Conservation (phyloP, 2,329 filamentous ascomycete species). For the Beauveria sp. region DNA sequence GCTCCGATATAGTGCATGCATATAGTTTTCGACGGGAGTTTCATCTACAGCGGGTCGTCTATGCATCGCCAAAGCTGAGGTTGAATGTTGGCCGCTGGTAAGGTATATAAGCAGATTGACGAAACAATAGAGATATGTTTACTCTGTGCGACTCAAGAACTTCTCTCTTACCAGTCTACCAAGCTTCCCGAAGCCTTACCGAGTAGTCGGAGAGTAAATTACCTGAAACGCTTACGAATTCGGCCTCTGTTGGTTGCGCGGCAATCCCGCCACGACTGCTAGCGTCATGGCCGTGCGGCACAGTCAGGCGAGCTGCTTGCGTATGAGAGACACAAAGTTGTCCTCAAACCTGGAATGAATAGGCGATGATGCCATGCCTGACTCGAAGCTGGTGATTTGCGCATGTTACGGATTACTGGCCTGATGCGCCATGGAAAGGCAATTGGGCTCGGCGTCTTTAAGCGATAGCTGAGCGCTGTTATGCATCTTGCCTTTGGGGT, state of each 20-base stretch:
- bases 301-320: background rate
- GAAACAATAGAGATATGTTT: background rate
- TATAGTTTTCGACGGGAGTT: background rate
- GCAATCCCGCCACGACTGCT: background rate
- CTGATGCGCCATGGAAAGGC: too few species aligned
- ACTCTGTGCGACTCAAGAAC: background rate
- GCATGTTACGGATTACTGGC: background rate
- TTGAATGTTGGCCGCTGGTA: background rate
- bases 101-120: background rate
- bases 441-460: background rate
- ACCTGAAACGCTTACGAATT: constrained; percentile 1
- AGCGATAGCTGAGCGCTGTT: background rate
- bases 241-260: background rate
- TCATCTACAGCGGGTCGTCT: background rate
- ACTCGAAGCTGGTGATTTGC: background rate
- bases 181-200: background rate
- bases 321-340: background rate
- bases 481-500: background rate
- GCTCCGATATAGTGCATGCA: background rate
- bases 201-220: background rate
- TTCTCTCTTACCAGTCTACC: too few species aligned
- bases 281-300: constrained; percentile 1
- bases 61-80: background rate
- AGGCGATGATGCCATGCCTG: background rate
- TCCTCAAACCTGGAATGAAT: background rate